Evolutionary conservation across 2,329 filamentous ascomycete genomes (phyloP).

Genomic region (Hymenotorrendiella dingleyae): DNA sequence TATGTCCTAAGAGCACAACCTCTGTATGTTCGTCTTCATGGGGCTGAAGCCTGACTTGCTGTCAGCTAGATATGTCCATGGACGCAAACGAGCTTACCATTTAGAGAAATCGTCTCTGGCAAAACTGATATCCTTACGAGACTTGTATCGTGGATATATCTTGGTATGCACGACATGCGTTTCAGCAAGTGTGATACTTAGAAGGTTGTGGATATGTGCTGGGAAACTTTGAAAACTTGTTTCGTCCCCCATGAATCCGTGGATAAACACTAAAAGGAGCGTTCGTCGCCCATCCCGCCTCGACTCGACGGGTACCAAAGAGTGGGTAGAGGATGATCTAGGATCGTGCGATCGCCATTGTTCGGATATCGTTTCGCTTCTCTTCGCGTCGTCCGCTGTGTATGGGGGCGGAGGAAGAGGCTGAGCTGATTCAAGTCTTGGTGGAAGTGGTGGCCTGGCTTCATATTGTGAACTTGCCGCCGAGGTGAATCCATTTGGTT

Average conservation of each 20-base stretch:
- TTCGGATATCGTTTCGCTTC: slow-evolving; percentile 26
- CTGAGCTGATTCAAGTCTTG: slow-evolving; percentile 16
- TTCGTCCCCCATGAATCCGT: slow-evolving; percentile 86
- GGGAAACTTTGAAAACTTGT: slow-evolving; percentile 85
- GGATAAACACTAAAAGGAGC: slow-evolving; percentile 76
- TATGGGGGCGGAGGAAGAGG: slow-evolving; percentile 25
- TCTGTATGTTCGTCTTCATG: slow-evolving; percentile 72
- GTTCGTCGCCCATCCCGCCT: slow-evolving; percentile 36
- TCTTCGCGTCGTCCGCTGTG: slow-evolving; percentile 22
- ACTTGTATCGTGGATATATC: slow-evolving; percentile 75
- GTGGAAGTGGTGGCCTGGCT: slow-evolving; percentile 25
- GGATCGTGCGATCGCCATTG: slow-evolving; percentile 31
- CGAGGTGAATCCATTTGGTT: too few species aligned
- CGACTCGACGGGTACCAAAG: slow-evolving; percentile 27
- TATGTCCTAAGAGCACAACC: slow-evolving; percentile 78
- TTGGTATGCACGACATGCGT: slow-evolving; percentile 82
- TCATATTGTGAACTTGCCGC: slow-evolving; percentile 12
- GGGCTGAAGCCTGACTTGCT: slow-evolving; percentile 54
- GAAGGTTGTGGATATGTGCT: slow-evolving; percentile 73
- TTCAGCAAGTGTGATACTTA: slow-evolving; percentile 60
- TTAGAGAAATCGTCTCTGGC: slow-evolving; percentile 77
- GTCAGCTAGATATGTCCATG: slow-evolving; percentile 13
- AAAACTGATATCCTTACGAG: slow-evolving; percentile 63
- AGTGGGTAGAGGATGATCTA: slow-evolving; percentile 30
- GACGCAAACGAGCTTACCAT: slow-evolving; percentile 46